Conservation (phyloP, 2,329 filamentous ascomycete genomes). For the Fusarium sp. region DNA sequence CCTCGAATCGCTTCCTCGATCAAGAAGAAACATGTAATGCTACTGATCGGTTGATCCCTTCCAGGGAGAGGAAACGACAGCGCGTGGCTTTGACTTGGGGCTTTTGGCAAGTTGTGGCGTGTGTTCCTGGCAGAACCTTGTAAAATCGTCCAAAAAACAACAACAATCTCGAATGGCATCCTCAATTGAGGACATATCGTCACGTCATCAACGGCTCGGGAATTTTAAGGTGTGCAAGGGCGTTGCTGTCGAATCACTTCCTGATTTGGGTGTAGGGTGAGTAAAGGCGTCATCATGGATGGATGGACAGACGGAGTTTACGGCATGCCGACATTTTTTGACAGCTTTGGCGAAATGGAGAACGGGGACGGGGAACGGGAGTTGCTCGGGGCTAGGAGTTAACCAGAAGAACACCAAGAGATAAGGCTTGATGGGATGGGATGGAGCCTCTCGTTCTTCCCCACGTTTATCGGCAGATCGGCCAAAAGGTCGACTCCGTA, state of each 20-base stretch:
- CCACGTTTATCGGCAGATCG: slow-evolving; percentile 39
- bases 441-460: slow-evolving; percentile 3
- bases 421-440: not conserved
- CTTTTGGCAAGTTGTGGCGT: slow-evolving; percentile 19
- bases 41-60: slow-evolving; percentile 27
- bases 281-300: slow-evolving; percentile 9
- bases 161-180: slow-evolving; percentile 19
- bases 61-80: slow-evolving; percentile 13
- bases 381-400: slow-evolving; percentile 32
- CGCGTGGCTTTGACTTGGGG: slow-evolving; percentile 17
- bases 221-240: slow-evolving; percentile 4
- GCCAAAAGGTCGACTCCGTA: slow-evolving; percentile 25
- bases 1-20: slow-evolving; percentile 13
- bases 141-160: not conserved
- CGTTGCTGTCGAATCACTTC: not conserved
- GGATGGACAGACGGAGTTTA: slow-evolving; percentile 25
- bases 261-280: not conserved
- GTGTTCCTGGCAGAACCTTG: slow-evolving; percentile 11
- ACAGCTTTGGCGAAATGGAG: not conserved
- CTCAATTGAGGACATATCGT: not conserved
- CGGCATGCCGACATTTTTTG: slow-evolving; percentile 3
- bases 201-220: slow-evolving; percentile 26
- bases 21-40: slow-evolving; percentile 7
- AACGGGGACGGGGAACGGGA: slow-evolving; percentile 12
- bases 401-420: slow-evolving; percentile 10